Evolutionary conservation across 2,329 filamentous ascomycete species (phyloP), one percentile per base, ranked within the genome.

Genomic region (Simplicillium aogashimaense): DNA sequence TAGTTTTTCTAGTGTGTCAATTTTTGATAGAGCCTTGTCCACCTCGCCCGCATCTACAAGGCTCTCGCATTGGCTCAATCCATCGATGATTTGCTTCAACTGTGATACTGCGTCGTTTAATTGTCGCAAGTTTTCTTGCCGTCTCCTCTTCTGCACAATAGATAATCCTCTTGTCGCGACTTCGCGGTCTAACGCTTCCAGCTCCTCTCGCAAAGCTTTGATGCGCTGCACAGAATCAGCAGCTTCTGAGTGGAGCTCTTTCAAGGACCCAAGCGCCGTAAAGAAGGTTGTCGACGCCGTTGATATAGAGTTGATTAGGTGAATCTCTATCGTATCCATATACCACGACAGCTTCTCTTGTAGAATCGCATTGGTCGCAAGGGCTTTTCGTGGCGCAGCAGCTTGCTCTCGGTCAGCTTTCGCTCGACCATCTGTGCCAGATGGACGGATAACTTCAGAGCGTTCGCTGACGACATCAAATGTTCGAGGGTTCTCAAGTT

Each of bases 261-360:
- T 83, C 29, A 98, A 67, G 1, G 89, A 94, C 1, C 92, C 90
- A 1, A 98, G 68, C 0, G 92, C 92, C 0, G 88, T 89, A 54
- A 98, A 98, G 60, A 98, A 98, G 0, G 90, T 95, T 1, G 87
- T 88, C 0, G 92, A 97, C 1, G 92, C 92, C 0, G 86, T 88
- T 3, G 90, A 97, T 46, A 98, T 98, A 0, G 89, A 95, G 28
- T 86, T 87, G 51, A 98, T 95, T 7, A 98, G 69, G 57, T 98
- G 92, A 40, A 98, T 87, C 58, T 98, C 92, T 16, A 98, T 88
- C 0, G 92, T 98, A 58, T 98, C 92, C 88, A 98, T 95, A 59
- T 98, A 98, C 92, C 92, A 98, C 1, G 92, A 97, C 11, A 98
- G 69, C 61, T 98, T 98, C 61, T 98, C 92, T 58, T 98, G 92